A percentile compares a stretch with the other conserved stretches of the same genome.
Evolutionary conservation across 257 asterid species (phyloP).

Genomic region (Penstemon newberryi): DNA sequence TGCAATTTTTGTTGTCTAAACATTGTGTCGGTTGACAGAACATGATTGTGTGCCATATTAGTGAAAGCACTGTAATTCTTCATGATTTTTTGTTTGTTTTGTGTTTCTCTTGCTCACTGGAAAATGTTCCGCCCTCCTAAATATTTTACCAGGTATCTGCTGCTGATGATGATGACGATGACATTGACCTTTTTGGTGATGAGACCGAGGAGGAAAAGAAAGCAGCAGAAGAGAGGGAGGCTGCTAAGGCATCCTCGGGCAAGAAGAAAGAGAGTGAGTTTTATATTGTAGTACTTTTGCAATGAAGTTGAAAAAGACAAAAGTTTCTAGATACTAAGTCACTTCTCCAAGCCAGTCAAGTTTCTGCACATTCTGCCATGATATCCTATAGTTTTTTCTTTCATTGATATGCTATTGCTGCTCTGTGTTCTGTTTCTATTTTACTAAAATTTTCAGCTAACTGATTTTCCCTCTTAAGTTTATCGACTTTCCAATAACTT

Average conservation of each 20-base stretch:
- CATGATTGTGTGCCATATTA: not conserved
- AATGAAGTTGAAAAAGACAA: not conserved
- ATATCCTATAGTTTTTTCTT: not conserved
- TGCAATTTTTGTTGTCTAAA: no score
- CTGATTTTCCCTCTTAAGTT: not conserved
- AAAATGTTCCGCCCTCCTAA: not conserved
- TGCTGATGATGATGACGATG: constrained; percentile 67
- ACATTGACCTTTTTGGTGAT: constrained; percentile 90
- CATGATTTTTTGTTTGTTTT: not conserved
- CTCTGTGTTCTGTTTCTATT: not conserved
- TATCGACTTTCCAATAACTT: not conserved
- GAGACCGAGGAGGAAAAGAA: constrained; percentile 97
- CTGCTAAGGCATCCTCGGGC: constrained; percentile 61
- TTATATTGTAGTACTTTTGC: not conserved
- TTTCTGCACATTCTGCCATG: not conserved
- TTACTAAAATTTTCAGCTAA: not conserved
- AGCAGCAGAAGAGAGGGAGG: constrained; percentile 90
- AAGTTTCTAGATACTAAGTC: not conserved
- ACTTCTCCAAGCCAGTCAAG: not conserved
- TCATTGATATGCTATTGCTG: not conserved
- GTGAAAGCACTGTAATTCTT: not conserved
- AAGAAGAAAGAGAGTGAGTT: constrained; percentile 96
- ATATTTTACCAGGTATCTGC: constrained; percentile 44
- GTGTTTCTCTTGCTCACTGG: not conserved
- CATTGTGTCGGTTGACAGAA: not conserved